These are phyloP conservation scores for Serendipita sp. DNA, from an alignment of 768 basidiomycete species.

Conservation along the genomic window DNA sequence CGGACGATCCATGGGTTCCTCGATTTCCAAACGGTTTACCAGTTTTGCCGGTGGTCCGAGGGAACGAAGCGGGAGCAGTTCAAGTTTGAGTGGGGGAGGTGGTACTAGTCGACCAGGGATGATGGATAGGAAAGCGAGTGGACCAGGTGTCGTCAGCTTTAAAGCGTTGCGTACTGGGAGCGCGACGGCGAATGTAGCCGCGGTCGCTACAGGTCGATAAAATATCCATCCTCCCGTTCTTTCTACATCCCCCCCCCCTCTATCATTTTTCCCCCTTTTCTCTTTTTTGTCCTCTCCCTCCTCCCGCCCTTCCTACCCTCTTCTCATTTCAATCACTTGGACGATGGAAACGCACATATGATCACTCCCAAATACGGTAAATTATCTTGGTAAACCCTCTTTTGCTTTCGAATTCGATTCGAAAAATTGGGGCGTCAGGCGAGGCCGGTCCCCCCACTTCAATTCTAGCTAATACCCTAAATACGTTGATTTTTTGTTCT, in stretches of 20 bases:
- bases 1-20: background rate
- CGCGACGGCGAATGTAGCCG: background rate
- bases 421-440: too few relatives aligned
- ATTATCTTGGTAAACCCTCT: too few relatives aligned
- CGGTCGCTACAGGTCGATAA: background rate
- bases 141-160: background rate
- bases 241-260: background rate
- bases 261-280: background rate
- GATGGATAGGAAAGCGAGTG: background rate
- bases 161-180: constrained; percentile 3
- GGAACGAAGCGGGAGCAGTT: background rate
- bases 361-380: too few relatives aligned
- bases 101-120: background rate
- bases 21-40: background rate
- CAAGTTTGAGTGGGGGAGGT: background rate
- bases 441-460: too few relatives aligned
- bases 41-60: background rate
- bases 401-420: too few relatives aligned
- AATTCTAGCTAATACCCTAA: too few relatives aligned
- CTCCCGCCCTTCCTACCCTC: too few relatives aligned
- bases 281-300: too few relatives aligned
- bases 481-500: too few relatives aligned
- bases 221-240: background rate
- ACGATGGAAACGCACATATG: too few relatives aligned
- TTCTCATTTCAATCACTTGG: too few relatives aligned